These are phyloP conservation scores for Leccinum subtestaceum DNA, from an alignment of 768 basidiomycete genomes.

Conservation along the genomic window DNA sequence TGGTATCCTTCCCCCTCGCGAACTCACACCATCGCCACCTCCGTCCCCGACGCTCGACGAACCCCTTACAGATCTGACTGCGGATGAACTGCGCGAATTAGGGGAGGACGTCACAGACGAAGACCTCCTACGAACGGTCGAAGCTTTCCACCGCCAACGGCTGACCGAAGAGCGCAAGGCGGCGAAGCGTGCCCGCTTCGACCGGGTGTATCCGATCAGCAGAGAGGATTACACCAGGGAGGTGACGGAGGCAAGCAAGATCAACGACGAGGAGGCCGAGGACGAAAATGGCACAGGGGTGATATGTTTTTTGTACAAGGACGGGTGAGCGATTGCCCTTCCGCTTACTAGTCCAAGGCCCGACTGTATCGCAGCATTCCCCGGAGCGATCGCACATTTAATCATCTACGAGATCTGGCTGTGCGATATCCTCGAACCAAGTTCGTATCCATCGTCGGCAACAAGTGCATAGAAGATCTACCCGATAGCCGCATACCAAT, in stretches of 20 bases:
- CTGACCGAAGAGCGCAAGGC: conserved; percentile 59
- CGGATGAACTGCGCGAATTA: conserved; percentile 62
- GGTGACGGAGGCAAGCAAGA: conserved; percentile 87
- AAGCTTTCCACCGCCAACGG: conserved; percentile 60
- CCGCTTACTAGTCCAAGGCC: not conserved
- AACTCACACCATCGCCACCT: conserved; percentile 78
- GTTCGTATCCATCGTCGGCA: conserved; percentile 92
- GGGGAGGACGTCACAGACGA: conserved; percentile 74
- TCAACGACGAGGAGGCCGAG: conserved; percentile 61
- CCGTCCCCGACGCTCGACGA: conserved; percentile 71
- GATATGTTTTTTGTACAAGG: conserved; percentile 93
- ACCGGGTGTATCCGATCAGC: conserved; percentile 82
- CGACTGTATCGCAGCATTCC: conserved; percentile 55
- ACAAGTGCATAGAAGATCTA: conserved; percentile 95
- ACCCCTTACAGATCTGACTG: conserved; percentile 59
- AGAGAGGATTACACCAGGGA: conserved; percentile 93
- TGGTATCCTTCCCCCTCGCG: conserved; percentile 82
- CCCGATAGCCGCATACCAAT: conserved; percentile 91
- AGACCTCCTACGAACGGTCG: conserved; percentile 72
- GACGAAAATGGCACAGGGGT: conserved; percentile 83
- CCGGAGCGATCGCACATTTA: conserved; percentile 71
- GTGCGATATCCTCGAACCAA: conserved; percentile 87
- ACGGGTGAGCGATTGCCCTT: conserved; percentile 59
- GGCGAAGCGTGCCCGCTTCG: conserved; percentile 68
- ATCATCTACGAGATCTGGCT: conserved; percentile 71